Evolutionary conservation across 129 eudicot species (phyloP).

Genomic region (Chrysanthemum seticuspe): DNA sequence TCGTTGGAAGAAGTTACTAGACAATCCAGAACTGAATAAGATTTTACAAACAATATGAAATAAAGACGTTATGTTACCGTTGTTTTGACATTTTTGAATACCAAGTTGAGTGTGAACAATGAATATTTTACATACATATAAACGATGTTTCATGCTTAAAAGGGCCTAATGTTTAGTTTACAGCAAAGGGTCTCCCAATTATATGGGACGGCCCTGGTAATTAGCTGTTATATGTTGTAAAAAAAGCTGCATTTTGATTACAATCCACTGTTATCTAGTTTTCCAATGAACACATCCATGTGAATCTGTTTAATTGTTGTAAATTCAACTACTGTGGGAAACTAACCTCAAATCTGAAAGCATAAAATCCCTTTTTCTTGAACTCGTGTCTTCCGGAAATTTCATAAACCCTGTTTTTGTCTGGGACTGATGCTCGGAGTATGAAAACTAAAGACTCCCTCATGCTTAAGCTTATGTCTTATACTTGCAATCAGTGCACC

Average conservation of each 20-base stretch:
- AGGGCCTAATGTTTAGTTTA: too few relatives aligned
- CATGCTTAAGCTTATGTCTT: not conserved
- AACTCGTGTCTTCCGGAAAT: slow-evolving; percentile 73
- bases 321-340: slow-evolving; percentile 14
- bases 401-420: slow-evolving; percentile 74
- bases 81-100: too few relatives aligned
- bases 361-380: slow-evolving; percentile 86
- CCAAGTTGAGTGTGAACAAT: too few relatives aligned
- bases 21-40: not conserved
- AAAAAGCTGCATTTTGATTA: too few relatives aligned
- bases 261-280: too few relatives aligned
- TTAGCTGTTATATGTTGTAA: too few relatives aligned
- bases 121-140: too few relatives aligned
- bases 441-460: slow-evolving; percentile 96
- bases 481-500: not conserved
- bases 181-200: too few relatives aligned
- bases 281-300: too few relatives aligned
- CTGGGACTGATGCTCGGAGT: slow-evolving; percentile 54
- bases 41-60: not conserved
- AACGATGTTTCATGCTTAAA: too few relatives aligned
- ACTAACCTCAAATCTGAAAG: slow-evolving; percentile 91
- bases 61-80: too few relatives aligned
- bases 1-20: slow-evolving; percentile 12
- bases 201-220: too few relatives aligned
- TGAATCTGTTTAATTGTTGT: not conserved